phyloP scores from a whole-genome alignment of 2,329 filamentous ascomycete species.

The Torrubiellomyces zombiae region DNA sequence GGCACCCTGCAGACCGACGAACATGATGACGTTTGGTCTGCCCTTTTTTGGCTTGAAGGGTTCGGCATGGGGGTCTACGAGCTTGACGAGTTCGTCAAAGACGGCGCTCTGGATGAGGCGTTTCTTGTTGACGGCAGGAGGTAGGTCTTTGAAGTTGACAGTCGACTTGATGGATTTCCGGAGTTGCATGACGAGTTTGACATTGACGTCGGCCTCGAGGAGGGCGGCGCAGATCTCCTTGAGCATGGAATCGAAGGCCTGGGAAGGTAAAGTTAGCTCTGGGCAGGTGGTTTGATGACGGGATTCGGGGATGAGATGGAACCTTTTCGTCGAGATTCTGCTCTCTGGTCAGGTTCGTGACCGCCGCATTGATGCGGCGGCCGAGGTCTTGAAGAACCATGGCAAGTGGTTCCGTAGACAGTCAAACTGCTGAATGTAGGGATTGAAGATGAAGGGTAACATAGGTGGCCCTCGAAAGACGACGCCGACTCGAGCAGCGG shows the following conservation, averaged over 20 bases:
- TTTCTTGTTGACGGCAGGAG: conserved; percentile 91
- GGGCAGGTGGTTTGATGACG: not conserved
- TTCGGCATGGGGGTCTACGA: conserved; percentile 89
- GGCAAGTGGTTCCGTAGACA: conserved; percentile 6
- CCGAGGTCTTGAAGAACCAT: conserved; percentile 99
- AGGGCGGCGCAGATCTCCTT: conserved; percentile 96
- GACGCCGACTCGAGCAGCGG: conserved; percentile 1
- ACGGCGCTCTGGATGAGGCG: conserved; percentile 94
- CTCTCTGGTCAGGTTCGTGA: conserved; percentile 81
- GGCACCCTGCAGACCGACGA: conserved; percentile 91
- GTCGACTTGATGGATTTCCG: conserved; percentile 81
- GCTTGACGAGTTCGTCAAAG: conserved; percentile 87
- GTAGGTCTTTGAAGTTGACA: conserved; percentile 90
- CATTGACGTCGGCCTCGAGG: conserved; percentile 92
- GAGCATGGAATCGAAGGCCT: conserved; percentile 96
- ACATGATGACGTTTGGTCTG: conserved; percentile 96
- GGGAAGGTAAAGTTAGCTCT: conserved; percentile 2
- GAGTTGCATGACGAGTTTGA: conserved; percentile 77
- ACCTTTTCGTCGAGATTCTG: conserved; percentile 95
- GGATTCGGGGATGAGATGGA: conserved; percentile 7
- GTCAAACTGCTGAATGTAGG: conserved; percentile 1
- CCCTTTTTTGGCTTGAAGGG: conserved; percentile 96
- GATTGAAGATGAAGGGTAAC: too few relatives aligned
- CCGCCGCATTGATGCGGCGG: conserved; percentile 92
- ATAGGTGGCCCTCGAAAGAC: too few relatives aligned